Percentiles rank a stretch among this genome's conserved stretches.
phyloP scores from a whole-genome alignment of 768 basidiomycete genomes.

The Mycena belliarum region DNA sequence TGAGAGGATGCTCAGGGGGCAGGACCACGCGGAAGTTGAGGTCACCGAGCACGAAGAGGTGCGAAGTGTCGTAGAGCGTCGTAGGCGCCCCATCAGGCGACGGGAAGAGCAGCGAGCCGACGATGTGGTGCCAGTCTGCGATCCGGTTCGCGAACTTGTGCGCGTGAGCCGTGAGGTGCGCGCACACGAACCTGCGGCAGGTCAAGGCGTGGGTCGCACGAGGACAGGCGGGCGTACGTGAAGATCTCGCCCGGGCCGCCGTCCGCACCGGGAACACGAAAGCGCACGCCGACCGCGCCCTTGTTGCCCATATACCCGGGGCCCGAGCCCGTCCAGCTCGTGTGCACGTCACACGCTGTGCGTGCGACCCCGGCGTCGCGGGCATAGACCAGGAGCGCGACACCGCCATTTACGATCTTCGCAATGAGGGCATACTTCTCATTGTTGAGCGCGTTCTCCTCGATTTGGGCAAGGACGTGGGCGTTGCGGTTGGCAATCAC shows the following conservation, averaged over 20 bases:
- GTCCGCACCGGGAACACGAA: constrained; percentile 63
- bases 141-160: constrained; percentile 65
- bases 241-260: constrained; percentile 69
- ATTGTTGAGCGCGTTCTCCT: constrained; percentile 67
- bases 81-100: constrained; percentile 40
- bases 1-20: constrained; percentile 53
- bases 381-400: constrained; percentile 86
- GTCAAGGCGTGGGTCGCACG: not conserved
- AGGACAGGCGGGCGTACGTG: constrained; percentile 60
- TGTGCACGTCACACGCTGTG: constrained; percentile 63
- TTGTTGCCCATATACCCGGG: constrained; percentile 90
- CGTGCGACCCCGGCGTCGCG: constrained; percentile 67
- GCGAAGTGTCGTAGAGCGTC: constrained; percentile 82
- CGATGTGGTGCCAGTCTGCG: constrained; percentile 80
- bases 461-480: constrained; percentile 75
- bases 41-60: constrained; percentile 92
- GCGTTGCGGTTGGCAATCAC: constrained; percentile 69
- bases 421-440: constrained; percentile 79
- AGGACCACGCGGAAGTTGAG: constrained; percentile 86
- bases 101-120: constrained; percentile 76
- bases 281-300: constrained; percentile 86
- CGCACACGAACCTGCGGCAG: constrained; percentile 76
- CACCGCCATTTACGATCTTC: constrained; percentile 81
- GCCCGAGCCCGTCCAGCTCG: constrained; percentile 74
- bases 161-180: constrained; percentile 87